Evolutionary conservation across 495 filamentous ascomycete species (phyloP), one percentile per base, ranked within the genome.

Genomic region (Staphylotrichum tortipilum): DNA sequence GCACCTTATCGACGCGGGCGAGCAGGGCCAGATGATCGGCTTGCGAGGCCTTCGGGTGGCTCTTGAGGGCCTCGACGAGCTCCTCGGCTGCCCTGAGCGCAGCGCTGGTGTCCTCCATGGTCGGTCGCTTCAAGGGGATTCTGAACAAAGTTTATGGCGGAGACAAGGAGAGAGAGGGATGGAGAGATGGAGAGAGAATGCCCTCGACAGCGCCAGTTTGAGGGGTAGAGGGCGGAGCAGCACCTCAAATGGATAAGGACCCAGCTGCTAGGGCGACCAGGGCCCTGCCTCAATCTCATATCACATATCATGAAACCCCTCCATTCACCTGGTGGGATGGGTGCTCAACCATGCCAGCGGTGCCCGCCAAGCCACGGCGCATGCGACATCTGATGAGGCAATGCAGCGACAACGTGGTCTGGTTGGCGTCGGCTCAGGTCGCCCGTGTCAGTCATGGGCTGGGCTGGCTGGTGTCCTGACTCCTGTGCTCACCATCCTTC

Each of bases 61-160:
- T 43, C 49, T 59, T 59, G 35, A 59, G 55, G 24, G 55, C 50
- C 10, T 55, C 58, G 30, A 63, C 57, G 26, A 65, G 57, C 36
- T 57, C 47, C 35, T 61, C 57, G 44, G 60, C 62, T 34, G 60
- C 56, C 14, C 40, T 37, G 31, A 55, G 47, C 5, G 57, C 57
- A 34, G 53, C 46, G 42, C 23, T 41, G 12, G 46, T 57, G 50
- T 60, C 49, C 9, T 37, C 44, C 50, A 50, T 49, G 36, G 7
- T 49, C 18, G 9, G 1, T 6, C 17, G 22, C 4, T 18, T 37
- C 22, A 12, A 21, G 24, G 17, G 8, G 36, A 51, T 47, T 45
- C 43, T 44, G 17, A 43, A 34, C 0, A 36, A 42, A 34, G 44
- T n/a, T n/a, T n/a, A 11, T 2, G 6, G 30, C 17, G 10, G 29